A percentile compares a stretch with the other conserved stretches of the same genome.
These are phyloP conservation scores for Didymella glomerata DNA, from an alignment of 2,329 filamentous ascomycete genomes.

Conservation along the genomic window DNA sequence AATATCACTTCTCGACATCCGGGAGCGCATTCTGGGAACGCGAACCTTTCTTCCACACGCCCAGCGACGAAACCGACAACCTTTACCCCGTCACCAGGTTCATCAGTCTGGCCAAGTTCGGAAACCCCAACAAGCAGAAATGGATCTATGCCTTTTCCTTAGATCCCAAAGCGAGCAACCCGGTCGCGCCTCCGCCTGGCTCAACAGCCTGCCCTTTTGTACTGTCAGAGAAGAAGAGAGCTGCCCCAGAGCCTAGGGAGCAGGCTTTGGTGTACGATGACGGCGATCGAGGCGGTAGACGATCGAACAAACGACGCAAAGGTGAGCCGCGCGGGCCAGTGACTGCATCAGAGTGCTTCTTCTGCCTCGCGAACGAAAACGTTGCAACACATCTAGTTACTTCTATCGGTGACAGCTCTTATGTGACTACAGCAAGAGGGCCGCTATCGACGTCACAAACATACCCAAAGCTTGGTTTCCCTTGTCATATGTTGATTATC, in stretches of 20 bases:
- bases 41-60: constrained; percentile 84
- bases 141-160: constrained; percentile 76
- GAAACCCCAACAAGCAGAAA: constrained; percentile 79
- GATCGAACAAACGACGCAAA: constrained; percentile 51
- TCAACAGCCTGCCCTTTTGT: constrained; percentile 79
- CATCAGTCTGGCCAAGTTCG: constrained; percentile 83
- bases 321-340: constrained; percentile 48
- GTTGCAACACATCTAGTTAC: constrained; percentile 87
- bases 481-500: constrained; percentile 89
- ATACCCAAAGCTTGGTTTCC: constrained; percentile 77
- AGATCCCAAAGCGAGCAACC: constrained; percentile 67
- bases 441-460: constrained; percentile 77
- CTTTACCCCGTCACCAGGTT: constrained; percentile 79
- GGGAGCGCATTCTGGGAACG: constrained; percentile 82
- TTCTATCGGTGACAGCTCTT: constrained; percentile 85
- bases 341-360: constrained; percentile 82
- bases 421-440: constrained; percentile 91
- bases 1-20: constrained; percentile 85
- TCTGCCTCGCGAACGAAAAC: constrained; percentile 89
- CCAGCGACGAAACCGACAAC: constrained; percentile 59
- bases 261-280: constrained; percentile 50
- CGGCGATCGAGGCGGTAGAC: constrained; percentile 47
- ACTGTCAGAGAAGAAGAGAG: constrained; percentile 66
- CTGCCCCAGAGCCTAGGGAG: constrained; percentile 49
- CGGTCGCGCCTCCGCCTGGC: constrained; percentile 70